Evolutionary conservation across 768 basidiomycete species (phyloP).

Genomic region (Kwoniella bestiolae): DNA sequence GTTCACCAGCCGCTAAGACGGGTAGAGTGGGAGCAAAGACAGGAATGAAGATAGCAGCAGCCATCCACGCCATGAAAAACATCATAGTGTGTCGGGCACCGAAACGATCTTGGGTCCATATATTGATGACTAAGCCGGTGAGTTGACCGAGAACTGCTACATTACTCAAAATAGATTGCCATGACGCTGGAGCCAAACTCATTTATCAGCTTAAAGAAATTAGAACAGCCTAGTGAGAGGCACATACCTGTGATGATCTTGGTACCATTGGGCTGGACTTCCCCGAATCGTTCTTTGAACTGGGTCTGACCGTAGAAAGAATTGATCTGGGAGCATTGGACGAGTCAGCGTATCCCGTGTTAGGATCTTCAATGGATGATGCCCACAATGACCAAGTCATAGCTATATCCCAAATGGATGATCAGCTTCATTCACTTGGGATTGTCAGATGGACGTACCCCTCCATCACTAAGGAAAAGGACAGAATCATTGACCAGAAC

Average conservation of each 20-base stretch:
- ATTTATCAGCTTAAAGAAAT: not conserved
- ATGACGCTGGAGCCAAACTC: conserved; percentile 40
- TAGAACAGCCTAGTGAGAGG: not conserved
- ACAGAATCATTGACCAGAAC: conserved; percentile 30
- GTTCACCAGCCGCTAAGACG: conserved; percentile 36
- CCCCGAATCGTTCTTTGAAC: conserved; percentile 32
- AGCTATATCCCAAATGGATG: not conserved
- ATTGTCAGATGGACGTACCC: conserved; percentile 29
- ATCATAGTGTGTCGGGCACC: conserved; percentile 38
- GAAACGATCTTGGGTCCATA: conserved; percentile 31
- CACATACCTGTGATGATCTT: conserved; percentile 22
- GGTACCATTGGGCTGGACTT: conserved; percentile 8
- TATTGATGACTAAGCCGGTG: conserved; percentile 34
- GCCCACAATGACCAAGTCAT: not conserved
- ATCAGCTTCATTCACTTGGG: not conserved
- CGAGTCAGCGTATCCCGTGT: not conserved
- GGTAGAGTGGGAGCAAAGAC: conserved; percentile 32
- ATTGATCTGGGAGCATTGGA: conserved; percentile 14
- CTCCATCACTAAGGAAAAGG: conserved; percentile 36
- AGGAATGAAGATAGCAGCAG: conserved; percentile 34
- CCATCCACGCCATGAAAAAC: conserved; percentile 39
- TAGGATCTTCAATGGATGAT: not conserved
- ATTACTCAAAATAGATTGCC: conserved; percentile 56
- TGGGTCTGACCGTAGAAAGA: conserved; percentile 41
- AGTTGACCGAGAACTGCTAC: conserved; percentile 51